phyloP scores from a whole-genome alignment of 108 stramenopile genomes.

The Discostella pseudostelligera region DNA sequence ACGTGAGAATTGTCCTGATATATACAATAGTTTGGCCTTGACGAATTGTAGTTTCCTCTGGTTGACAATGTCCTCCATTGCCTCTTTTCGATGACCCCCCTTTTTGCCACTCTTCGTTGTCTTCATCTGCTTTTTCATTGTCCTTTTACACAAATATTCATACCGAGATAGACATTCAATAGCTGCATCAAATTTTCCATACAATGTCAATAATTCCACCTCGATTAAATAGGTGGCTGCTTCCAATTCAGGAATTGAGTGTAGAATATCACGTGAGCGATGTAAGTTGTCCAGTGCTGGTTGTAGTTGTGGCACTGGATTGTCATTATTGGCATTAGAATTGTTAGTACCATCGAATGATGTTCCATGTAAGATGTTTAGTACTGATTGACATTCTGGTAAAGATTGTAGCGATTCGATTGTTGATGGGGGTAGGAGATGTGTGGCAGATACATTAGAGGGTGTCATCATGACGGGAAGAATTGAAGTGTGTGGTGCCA shows the following conservation, averaged over 20 bases:
- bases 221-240: slow-evolving; percentile 19
- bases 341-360: not conserved
- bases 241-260: slow-evolving; percentile 7
- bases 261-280: slow-evolving; percentile 35
- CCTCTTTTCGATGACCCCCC: not conserved
- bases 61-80: no score
- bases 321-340: not conserved
- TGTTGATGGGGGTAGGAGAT: not conserved
- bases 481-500: not conserved
- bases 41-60: slow-evolving; percentile 15
- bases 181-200: slow-evolving; percentile 28
- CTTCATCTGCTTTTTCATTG: not conserved
- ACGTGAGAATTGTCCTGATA: slow-evolving; percentile 34
- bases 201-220: slow-evolving; percentile 3
- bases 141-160: not conserved
- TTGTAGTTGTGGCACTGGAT: not conserved
- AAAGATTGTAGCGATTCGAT: slow-evolving; percentile 21
- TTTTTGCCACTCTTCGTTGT: not conserved
- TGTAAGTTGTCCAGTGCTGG: slow-evolving; percentile 17
- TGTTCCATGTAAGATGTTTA: slow-evolving; percentile 18
- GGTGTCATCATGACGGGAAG: slow-evolving; percentile 15
- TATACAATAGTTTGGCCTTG: slow-evolving; percentile 22
- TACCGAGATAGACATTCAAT: slow-evolving; percentile 19
- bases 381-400: slow-evolving; percentile 23
- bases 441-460: slow-evolving; percentile 13